Conservation (phyloP, 2,329 filamentous ascomycete species). For the Aspergillus sp. region DNA sequence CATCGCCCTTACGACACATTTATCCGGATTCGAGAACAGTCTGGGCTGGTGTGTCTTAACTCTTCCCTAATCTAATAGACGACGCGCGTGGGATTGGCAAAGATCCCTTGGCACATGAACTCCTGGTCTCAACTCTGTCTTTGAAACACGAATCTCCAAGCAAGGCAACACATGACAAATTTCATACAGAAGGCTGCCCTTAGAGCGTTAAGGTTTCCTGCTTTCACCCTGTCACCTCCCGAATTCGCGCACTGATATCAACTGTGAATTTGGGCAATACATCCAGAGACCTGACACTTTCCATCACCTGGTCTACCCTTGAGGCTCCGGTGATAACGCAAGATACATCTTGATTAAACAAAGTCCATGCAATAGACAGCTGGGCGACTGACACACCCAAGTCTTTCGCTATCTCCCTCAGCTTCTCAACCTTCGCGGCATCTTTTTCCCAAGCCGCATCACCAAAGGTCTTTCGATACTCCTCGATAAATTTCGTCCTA, state of each 20-base stretch:
- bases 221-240: not conserved
- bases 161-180: not conserved
- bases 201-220: not conserved
- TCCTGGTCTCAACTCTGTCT: no score
- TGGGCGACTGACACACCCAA: slow-evolving; percentile 57
- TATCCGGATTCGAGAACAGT: no score
- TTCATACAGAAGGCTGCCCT: not conserved
- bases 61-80: no score
- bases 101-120: no score
- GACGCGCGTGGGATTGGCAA: no score
- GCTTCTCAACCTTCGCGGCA: slow-evolving; percentile 39
- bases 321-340: slow-evolving; percentile 49
- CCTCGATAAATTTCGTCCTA: slow-evolving; percentile 60
- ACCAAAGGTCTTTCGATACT: slow-evolving; percentile 43
- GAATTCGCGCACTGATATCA: not conserved
- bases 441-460: slow-evolving; percentile 62
- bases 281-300: slow-evolving; percentile 51
- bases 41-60: no score
- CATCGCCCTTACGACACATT: no score
- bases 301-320: slow-evolving; percentile 47
- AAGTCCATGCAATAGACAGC: slow-evolving; percentile 61
- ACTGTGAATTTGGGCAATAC: slow-evolving; percentile 38
- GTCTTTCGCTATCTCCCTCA: slow-evolving; percentile 36
- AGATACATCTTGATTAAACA: slow-evolving; percentile 62
- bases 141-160: no score